Percentiles rank a stretch among this genome's conserved stretches.
Conservation (phyloP, 192 early-diverging fungal genomes). For the Backusella liffmaniae region DNA sequence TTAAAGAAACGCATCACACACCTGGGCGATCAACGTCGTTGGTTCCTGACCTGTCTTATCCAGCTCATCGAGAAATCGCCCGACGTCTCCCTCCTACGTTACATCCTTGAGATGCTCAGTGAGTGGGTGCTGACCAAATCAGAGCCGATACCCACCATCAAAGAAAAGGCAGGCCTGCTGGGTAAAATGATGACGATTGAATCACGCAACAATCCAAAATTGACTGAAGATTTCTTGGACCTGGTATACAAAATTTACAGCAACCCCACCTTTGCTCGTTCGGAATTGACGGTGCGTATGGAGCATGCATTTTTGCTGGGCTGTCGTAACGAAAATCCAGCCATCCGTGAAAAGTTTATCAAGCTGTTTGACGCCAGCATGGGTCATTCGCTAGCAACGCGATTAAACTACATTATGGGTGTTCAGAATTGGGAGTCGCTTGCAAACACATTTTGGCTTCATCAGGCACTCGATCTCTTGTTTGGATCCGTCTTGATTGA, state of each 20-base stretch:
- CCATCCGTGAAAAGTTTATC: conserved; percentile 78
- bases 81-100: conserved; percentile 65
- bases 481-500: conserved; percentile 62
- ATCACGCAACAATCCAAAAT: conserved; percentile 57
- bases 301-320: conserved; percentile 95
- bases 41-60: conserved; percentile 77
- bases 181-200: conserved; percentile 90
- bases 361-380: conserved; percentile 80
- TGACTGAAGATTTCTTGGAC: conserved; percentile 85
- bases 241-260: conserved; percentile 91
- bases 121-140: conserved; percentile 80
- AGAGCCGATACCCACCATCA: conserved; percentile 92
- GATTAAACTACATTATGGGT: conserved; percentile 86
- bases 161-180: conserved; percentile 92
- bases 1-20: conserved; percentile 61
- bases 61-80: conserved; percentile 84
- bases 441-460: conserved; percentile 84
- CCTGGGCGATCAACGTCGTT: conserved; percentile 82
- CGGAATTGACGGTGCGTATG: conserved; percentile 89
- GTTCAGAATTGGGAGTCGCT: conserved; percentile 97
- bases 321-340: conserved; percentile 75
- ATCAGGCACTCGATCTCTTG: conserved; percentile 87
- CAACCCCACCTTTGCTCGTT: conserved; percentile 74
- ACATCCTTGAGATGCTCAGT: conserved; percentile 79
- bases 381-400: conserved; percentile 55